Conservation (phyloP, 208 protist genomes). For the Wallacemonas sp. region DNA sequence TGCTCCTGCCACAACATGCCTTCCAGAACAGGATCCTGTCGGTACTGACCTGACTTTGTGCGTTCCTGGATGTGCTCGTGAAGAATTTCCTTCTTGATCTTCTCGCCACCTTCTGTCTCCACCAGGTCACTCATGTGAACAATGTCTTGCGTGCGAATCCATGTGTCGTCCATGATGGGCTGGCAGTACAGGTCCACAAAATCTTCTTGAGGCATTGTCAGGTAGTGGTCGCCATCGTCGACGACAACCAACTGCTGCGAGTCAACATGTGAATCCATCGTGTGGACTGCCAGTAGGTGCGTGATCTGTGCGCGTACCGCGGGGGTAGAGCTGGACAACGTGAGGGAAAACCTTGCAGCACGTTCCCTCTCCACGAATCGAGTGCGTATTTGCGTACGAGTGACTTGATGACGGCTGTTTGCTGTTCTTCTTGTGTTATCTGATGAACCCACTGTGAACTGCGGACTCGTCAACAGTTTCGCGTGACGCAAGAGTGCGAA, state of each 20-base stretch:
- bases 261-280: background rate
- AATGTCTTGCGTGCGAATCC: constrained; percentile 72
- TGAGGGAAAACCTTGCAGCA: no score
- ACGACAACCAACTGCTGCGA: constrained; percentile 23
- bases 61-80: constrained; percentile 59
- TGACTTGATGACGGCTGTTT: no score
- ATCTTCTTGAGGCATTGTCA: constrained; percentile 66
- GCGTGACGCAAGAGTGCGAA: no score
- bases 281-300: no score
- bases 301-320: no score
- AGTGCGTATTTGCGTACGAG: no score
- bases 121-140: constrained; percentile 68
- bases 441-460: no score
- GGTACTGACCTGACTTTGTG: constrained; percentile 3
- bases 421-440: no score
- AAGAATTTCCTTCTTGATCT: constrained; percentile 77
- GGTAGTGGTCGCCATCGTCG: constrained; percentile 20
- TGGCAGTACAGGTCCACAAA: constrained; percentile 62
- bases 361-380: no score
- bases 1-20: constrained; percentile 79
- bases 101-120: constrained; percentile 49
- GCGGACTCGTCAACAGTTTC: no score
- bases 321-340: no score
- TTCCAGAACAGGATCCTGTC: constrained; percentile 69
- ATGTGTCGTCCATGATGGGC: constrained; percentile 84